These are phyloP conservation scores for Pseudodiploospora longispora DNA, from an alignment of 2,329 filamentous ascomycete genomes.

Conservation along the genomic window DNA sequence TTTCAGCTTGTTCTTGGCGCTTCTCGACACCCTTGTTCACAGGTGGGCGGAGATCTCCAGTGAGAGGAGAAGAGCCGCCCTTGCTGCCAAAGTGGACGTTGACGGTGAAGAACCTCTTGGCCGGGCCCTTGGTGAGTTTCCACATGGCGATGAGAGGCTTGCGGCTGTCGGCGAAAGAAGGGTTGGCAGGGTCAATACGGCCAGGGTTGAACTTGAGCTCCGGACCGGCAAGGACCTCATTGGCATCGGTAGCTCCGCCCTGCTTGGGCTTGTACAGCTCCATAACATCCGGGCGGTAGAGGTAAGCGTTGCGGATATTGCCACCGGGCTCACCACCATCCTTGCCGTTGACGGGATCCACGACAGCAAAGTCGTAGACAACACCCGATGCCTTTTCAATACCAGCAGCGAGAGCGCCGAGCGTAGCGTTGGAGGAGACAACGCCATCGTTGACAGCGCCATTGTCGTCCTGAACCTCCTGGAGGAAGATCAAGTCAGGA, in stretches of 20 bases:
- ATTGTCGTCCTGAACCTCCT: slow-evolving; percentile 63
- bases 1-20: slow-evolving; percentile 46
- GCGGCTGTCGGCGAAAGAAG: slow-evolving; percentile 51
- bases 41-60: slow-evolving; percentile 59
- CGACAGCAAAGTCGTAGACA: slow-evolving; percentile 51
- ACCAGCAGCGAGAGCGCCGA: slow-evolving; percentile 44
- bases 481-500: slow-evolving; percentile 59
- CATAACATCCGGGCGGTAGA: slow-evolving; percentile 55
- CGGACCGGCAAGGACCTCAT: slow-evolving; percentile 45
- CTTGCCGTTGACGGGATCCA: slow-evolving; percentile 49
- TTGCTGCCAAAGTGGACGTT: slow-evolving; percentile 64
- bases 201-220: slow-evolving; percentile 62
- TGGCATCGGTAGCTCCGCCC: slow-evolving; percentile 46
- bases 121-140: slow-evolving; percentile 45
- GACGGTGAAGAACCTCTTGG: slow-evolving; percentile 57
- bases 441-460: slow-evolving; percentile 53
- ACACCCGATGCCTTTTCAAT: slow-evolving; percentile 42
- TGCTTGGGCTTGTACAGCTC: slow-evolving; percentile 51
- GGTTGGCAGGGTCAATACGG: slow-evolving; percentile 53
- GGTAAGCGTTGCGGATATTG: slow-evolving; percentile 64
- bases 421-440: slow-evolving; percentile 48
- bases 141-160: slow-evolving; percentile 62
- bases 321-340: slow-evolving; percentile 62
- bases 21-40: slow-evolving; percentile 55
- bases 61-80: slow-evolving; percentile 54